Conservation (phyloP, 352 stramenopile species). For the Globisporangium splendens region DNA sequence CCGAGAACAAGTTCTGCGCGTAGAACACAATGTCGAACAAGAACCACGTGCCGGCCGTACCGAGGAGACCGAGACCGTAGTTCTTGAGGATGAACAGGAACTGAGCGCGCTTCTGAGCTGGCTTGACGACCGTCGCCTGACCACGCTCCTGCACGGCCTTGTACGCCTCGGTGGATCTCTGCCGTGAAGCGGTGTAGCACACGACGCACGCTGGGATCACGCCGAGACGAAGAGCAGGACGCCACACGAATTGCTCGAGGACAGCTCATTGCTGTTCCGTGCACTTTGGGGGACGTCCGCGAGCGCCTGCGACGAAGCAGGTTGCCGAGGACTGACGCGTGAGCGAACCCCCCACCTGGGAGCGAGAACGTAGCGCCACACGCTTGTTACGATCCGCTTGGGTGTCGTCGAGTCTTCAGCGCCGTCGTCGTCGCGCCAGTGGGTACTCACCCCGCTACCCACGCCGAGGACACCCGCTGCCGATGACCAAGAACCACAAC, state of each 20-base stretch:
- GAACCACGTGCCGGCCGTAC: conserved; percentile 79
- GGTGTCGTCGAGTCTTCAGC: conserved; percentile 5
- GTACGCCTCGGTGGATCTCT: conserved; percentile 32
- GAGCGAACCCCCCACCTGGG: too few species aligned
- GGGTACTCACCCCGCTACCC: too few species aligned
- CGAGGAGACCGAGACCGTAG: conserved; percentile 52
- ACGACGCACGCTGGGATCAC: conserved; percentile 54
- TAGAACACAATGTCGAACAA: conserved; percentile 86
- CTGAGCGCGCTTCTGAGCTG: neutral
- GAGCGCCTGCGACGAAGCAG: conserved; percentile 21
- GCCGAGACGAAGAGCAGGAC: conserved; percentile 52
- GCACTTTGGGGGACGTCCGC: conserved; percentile 31
- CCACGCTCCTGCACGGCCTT: conserved; percentile 23
- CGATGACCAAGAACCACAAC: conserved; percentile 67
- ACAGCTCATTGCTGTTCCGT: conserved; percentile 28
- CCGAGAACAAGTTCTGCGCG: conserved; percentile 75
- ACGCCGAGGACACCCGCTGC: conserved; percentile 19
- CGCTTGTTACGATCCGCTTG: too few species aligned
- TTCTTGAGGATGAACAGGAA: conserved; percentile 43
- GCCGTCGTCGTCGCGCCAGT: too few species aligned
- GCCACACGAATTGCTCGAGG: conserved; percentile 57
- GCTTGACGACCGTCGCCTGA: neutral
- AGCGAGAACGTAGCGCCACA: too few species aligned
- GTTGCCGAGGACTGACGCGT: neutral
- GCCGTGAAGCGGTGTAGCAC: conserved; percentile 59